Evolutionary conservation across 495 filamentous ascomycete species (phyloP).

Genomic region (Tuber brumale): DNA sequence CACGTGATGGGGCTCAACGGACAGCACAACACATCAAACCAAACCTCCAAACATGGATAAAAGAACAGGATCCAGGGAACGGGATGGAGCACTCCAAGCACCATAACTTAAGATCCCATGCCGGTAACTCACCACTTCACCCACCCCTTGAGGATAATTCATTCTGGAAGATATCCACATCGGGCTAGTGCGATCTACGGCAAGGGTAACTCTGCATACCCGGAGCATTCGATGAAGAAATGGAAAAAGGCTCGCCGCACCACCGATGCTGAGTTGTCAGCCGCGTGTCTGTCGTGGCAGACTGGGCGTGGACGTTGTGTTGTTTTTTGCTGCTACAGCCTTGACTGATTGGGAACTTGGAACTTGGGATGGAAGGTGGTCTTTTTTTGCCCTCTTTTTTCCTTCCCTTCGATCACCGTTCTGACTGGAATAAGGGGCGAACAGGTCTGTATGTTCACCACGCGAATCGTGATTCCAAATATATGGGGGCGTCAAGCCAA

Average conservation of each 20-base stretch:
- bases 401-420: neutral
- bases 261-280: neutral
- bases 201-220: neutral
- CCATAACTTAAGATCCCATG: neutral
- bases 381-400: neutral
- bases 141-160: neutral
- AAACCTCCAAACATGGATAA: neutral
- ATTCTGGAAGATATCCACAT: constrained; percentile 2
- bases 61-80: neutral
- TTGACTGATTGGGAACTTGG: neutral
- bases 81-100: neutral
- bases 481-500: neutral
- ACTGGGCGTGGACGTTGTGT: neutral
- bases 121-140: neutral
- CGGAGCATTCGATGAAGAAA: neutral
- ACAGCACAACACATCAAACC: constrained; percentile 1
- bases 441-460: neutral
- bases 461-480: neutral
- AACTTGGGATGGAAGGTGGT: neutral
- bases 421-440: too few relatives aligned
- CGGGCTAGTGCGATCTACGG: neutral
- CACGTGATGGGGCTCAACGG: neutral
- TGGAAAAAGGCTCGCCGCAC: constrained; percentile 3
- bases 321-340: neutral
- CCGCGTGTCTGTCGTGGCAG: neutral